These are phyloP conservation scores for Sphaerulina vaccinii DNA, from an alignment of 2,329 filamentous ascomycete species.

Conservation along the genomic window DNA sequence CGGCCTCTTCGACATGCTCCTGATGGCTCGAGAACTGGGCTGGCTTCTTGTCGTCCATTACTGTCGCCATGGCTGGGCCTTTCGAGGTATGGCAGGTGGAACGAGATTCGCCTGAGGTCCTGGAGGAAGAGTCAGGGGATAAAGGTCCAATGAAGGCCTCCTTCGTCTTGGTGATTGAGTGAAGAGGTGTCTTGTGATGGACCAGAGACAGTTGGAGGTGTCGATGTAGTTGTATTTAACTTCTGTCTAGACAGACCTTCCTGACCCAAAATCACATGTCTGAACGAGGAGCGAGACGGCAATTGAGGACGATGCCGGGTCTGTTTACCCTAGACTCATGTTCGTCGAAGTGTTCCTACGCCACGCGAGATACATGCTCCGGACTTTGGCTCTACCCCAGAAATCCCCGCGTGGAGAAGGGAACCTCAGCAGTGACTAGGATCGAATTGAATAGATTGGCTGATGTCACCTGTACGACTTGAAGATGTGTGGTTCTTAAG, in stretches of 20 bases:
- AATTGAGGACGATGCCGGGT: not conserved
- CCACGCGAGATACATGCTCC: not conserved
- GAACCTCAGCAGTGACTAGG: too few relatives aligned
- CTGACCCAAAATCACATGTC: too few relatives aligned
- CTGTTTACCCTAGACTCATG: not conserved
- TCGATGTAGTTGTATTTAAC: not conserved
- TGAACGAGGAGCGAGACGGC: too few relatives aligned
- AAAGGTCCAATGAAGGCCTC: not conserved
- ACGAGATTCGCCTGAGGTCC: too few relatives aligned
- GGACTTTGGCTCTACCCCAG: not conserved
- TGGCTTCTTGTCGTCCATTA: slow-evolving; percentile 17
- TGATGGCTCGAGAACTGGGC: slow-evolving; percentile 18
- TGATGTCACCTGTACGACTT: too few relatives aligned
- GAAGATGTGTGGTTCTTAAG: too few relatives aligned
- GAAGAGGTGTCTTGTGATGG: too few relatives aligned
- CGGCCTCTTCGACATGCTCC: slow-evolving; percentile 23
- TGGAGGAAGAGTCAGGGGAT: too few relatives aligned
- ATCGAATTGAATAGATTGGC: too few relatives aligned
- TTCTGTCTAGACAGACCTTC: not conserved
- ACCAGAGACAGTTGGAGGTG: not conserved
- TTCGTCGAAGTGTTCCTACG: too few relatives aligned
- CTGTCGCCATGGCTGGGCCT: slow-evolving; percentile 15
- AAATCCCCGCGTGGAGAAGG: not conserved
- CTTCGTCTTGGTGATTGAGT: not conserved
- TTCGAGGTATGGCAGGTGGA: too few relatives aligned